Percentiles rank a stretch among this genome's conserved stretches.
These are phyloP conservation scores for Podaxis sp. DNA, from an alignment of 768 basidiomycete species.

Conservation along the genomic window DNA sequence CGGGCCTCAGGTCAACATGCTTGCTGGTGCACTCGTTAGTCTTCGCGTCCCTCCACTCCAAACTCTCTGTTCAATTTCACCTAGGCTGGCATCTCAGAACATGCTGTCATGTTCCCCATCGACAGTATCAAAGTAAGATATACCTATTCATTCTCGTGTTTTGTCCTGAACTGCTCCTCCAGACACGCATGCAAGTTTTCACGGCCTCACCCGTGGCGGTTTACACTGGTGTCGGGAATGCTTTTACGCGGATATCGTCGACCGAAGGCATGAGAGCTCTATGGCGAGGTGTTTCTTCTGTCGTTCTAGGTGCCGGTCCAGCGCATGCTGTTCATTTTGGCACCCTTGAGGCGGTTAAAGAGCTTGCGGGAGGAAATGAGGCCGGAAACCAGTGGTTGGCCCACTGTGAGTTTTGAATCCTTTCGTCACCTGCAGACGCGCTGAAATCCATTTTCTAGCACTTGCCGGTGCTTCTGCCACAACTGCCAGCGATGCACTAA, in stretches of 20 bases:
- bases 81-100: slow-evolving; percentile 98
- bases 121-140: slow-evolving; percentile 93
- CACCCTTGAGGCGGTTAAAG: slow-evolving; percentile 91
- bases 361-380: slow-evolving; percentile 84
- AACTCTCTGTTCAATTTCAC: slow-evolving; percentile 11
- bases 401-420: slow-evolving; percentile 62
- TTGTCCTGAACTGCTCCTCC: slow-evolving; percentile 10
- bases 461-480: slow-evolving; percentile 93
- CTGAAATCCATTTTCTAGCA: slow-evolving; percentile 41
- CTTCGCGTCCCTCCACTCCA: slow-evolving; percentile 9
- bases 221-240: slow-evolving; percentile 88
- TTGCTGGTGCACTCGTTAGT: slow-evolving; percentile 91
- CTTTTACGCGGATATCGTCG: slow-evolving; percentile 87
- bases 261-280: slow-evolving; percentile 90
- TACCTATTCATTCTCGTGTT: neutral
- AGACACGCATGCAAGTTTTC: slow-evolving; percentile 99
- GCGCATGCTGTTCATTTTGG: slow-evolving; percentile 99
- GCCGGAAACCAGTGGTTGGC: slow-evolving; percentile 81
- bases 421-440: neutral
- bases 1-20: slow-evolving; percentile 80
- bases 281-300: slow-evolving; percentile 96
- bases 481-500: slow-evolving; percentile 92
- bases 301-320: slow-evolving; percentile 94
- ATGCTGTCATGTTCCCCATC: slow-evolving; percentile 97
- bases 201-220: slow-evolving; percentile 81